These are phyloP conservation scores for Marsdenia floribunda DNA, from an alignment of 257 asterid genomes.

Conservation along the genomic window DNA sequence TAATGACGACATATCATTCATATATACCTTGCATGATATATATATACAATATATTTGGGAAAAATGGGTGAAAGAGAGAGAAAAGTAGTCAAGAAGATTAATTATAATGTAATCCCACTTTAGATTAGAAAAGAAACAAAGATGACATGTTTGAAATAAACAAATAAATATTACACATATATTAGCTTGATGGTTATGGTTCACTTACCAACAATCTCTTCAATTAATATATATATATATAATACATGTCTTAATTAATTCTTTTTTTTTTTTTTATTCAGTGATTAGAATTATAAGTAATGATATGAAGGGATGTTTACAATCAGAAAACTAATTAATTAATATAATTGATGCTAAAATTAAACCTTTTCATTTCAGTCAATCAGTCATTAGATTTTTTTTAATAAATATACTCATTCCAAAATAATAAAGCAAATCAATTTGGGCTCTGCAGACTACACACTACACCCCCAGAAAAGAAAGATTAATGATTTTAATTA, in stretches of 20 bases:
- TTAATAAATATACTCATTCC: not conserved
- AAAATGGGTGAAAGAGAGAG: not conserved
- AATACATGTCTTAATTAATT: no score
- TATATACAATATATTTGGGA: not conserved
- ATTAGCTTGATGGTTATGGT: no score
- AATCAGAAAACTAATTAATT: no score
- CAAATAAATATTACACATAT: no score
- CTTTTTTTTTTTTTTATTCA: no score
- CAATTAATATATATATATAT: no score
- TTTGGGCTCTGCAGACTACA: not conserved
- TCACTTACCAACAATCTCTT: not conserved
- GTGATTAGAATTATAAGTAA: no score
- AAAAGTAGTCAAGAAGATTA: slow-evolving; percentile 12
- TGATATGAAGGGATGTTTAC: not conserved
- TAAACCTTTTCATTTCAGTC: not conserved
- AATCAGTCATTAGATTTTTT: not conserved
- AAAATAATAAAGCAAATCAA: not conserved
- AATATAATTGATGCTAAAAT: no score
- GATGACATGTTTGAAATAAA: not conserved
- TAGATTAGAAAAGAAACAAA: not conserved
- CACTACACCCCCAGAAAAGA: not conserved
- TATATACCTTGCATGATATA: not conserved
- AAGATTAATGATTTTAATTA: not conserved
- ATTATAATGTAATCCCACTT: slow-evolving; percentile 8
- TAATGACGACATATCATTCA: not conserved